Evolutionary conservation across 2,329 filamentous ascomycete genomes (phyloP), one percentile per base, ranked within the genome.

Genomic region (Helotiales sp.): DNA sequence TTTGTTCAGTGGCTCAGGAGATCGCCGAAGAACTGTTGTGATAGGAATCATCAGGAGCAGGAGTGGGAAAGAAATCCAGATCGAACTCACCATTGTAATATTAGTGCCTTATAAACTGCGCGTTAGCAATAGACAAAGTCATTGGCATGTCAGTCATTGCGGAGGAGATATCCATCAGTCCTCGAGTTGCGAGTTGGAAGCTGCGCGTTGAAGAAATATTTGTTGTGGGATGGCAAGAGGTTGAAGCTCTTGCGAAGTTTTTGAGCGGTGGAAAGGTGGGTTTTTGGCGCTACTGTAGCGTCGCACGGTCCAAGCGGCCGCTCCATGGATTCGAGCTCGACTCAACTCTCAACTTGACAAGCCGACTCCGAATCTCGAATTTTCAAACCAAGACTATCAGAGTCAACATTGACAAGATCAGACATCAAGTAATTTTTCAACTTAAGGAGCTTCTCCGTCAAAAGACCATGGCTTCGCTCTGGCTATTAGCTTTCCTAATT

Each of bases 1-100:
- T 90, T 84, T 75, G 76, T 78, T 76, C 71, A 75, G 67, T 77
- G 76, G 75, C 74, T 77, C 77, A 78, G 75, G 76, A 70, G 67
- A 73, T 78, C 77, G 71, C 76, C 75, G 69, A 75, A 74, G 71
- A 75, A 74, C 70, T 69, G 61, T 71, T 70, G 72, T 72, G 74
- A 74, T 72, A 71, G 68, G 69, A 60, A 75, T 76, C 72, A 76
- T 75, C 75, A 75, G 72, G 74, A 77, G 75, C 76, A 66, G 63
- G 63, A 64, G 60, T 32, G 59, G 45, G 50, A 61, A 63, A 49
- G 59, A 43, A 43, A 66, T 22, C 17, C 22, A 34, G 43, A 45
- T 50, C 8, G 30, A n/a, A 64, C 68, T 68, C 22, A 70, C 68
- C 45, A 65, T 49, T 58, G n/a, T 40, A 17, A 32, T 34, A 26